Evolutionary conservation across 1,284 basidiomycete species (phyloP).

Genomic region (Papiliotrema laurentii): DNA sequence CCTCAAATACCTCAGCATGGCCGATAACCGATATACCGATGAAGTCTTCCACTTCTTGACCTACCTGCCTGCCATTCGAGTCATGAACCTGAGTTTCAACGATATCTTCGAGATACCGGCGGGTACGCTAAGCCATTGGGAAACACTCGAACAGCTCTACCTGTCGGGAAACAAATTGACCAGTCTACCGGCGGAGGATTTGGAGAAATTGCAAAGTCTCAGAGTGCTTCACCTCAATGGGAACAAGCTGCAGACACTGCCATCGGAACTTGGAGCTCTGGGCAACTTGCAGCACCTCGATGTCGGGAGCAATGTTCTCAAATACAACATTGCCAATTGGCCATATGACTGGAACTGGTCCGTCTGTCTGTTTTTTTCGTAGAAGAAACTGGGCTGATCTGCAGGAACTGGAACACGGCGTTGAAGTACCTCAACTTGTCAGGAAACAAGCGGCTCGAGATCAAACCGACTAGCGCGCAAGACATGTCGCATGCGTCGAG

Average conservation of each 20-base stretch:
- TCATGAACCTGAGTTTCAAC: constrained; percentile 94
- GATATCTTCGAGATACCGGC: constrained; percentile 85
- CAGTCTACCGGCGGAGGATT: constrained; percentile 81
- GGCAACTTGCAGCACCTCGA: constrained; percentile 78
- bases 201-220: constrained; percentile 64
- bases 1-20: constrained; percentile 59
- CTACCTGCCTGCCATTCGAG: constrained; percentile 67
- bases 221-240: constrained; percentile 84
- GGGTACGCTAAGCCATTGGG: constrained; percentile 67
- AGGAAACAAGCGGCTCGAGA: constrained; percentile 82
- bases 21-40: constrained; percentile 84
- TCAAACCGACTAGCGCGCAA: constrained; percentile 61
- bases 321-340: constrained; percentile 98
- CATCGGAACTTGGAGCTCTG: constrained; percentile 82
- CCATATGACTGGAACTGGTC: constrained; percentile 99
- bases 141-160: constrained; percentile 76
- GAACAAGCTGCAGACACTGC: constrained; percentile 88
- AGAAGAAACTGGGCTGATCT: neutral
- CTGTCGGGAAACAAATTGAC: constrained; percentile 90
- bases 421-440: constrained; percentile 86
- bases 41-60: constrained; percentile 72
- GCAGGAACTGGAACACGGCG: constrained; percentile 92
- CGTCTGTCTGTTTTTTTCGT: constrained; percentile 21
- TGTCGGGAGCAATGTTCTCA: constrained; percentile 89
- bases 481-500: constrained; percentile 46